phyloP scores from a whole-genome alignment of 2,329 filamentous ascomycete genomes.

The Neoscytalidium dimidiatum region DNA sequence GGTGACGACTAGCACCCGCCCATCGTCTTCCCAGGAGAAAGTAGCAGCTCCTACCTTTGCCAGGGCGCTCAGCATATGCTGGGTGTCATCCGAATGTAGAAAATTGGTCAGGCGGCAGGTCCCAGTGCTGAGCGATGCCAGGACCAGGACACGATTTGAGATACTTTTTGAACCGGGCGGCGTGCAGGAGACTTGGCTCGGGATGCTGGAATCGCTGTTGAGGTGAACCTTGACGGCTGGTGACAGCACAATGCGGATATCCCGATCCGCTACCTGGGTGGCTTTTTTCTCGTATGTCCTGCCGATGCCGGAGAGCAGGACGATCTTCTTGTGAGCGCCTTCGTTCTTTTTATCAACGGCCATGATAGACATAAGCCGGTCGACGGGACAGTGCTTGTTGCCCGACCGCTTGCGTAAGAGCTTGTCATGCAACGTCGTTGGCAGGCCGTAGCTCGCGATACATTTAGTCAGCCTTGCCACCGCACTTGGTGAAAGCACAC shows the following conservation, averaged over 20 bases:
- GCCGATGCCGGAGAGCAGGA: conserved; percentile 87
- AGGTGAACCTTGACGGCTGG: conserved; percentile 74
- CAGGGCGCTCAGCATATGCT: conserved; percentile 96
- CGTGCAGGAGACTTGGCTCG: conserved; percentile 67
- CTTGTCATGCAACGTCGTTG: conserved; percentile 81
- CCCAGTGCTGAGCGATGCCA: conserved; percentile 86
- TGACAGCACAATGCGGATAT: conserved; percentile 81
- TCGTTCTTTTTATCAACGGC: conserved; percentile 99
- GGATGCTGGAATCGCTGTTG: conserved; percentile 64
- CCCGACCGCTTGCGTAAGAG: conserved; percentile 79
- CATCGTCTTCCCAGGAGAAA: conserved; percentile 91
- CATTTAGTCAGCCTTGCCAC: conserved; percentile 90
- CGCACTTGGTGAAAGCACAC: conserved; percentile 79
- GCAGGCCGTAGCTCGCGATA: conserved; percentile 89
- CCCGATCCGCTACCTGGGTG: conserved; percentile 81
- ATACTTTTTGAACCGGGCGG: conserved; percentile 97
- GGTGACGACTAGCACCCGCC: conserved; percentile 84
- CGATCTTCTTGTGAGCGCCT: conserved; percentile 92
- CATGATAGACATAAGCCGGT: conserved; percentile 87
- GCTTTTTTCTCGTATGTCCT: conserved; percentile 84
- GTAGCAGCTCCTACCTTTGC: conserved; percentile 79
- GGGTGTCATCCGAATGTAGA: conserved; percentile 93
- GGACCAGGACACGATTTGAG: conserved; percentile 88
- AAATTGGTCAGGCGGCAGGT: conserved; percentile 88
- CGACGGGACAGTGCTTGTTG: conserved; percentile 83